Conservation (phyloP, 768 basidiomycete genomes). For the Podaxis sp. region DNA sequence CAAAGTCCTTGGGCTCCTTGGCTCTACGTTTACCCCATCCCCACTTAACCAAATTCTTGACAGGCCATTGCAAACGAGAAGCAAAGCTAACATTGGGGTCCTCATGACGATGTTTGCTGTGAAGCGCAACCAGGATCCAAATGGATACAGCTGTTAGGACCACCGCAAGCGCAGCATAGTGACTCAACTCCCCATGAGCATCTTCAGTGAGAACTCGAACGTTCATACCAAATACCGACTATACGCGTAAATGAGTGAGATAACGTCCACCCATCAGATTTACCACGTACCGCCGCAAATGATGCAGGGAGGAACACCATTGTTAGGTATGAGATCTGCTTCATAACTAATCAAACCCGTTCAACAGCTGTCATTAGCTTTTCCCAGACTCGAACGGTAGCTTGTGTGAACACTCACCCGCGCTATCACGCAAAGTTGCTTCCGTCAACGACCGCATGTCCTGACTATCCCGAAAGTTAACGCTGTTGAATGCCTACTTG, state of each 20-base stretch:
- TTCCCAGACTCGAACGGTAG: not conserved
- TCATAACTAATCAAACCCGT: constrained; percentile 30
- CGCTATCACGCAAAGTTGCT: constrained; percentile 31
- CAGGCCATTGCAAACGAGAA: constrained; percentile 36
- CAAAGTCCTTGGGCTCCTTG: not conserved
- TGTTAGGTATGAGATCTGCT: constrained; percentile 48
- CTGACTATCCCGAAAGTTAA: constrained; percentile 44
- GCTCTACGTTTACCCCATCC: not conserved
- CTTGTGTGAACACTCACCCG: constrained; percentile 14
- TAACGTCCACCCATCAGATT: not conserved
- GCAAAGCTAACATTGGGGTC: constrained; percentile 25
- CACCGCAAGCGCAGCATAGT: constrained; percentile 27
- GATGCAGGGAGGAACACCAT: constrained; percentile 55
- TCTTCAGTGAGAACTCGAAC: constrained; percentile 30
- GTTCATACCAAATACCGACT: constrained; percentile 53
- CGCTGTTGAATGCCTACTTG: constrained; percentile 41
- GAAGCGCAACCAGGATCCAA: constrained; percentile 13
- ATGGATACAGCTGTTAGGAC: constrained; percentile 6
- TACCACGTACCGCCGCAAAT: constrained; percentile 32
- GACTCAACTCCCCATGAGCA: constrained; percentile 30
- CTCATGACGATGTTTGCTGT: constrained; percentile 3
- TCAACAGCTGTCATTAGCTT: not conserved
- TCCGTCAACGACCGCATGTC: constrained; percentile 39
- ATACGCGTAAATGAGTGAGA: not conserved
- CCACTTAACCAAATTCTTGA: constrained; percentile 14